Base-by-base conservation (phyloP, 106 monocot species). In the Chionographis japonica region DNA sequence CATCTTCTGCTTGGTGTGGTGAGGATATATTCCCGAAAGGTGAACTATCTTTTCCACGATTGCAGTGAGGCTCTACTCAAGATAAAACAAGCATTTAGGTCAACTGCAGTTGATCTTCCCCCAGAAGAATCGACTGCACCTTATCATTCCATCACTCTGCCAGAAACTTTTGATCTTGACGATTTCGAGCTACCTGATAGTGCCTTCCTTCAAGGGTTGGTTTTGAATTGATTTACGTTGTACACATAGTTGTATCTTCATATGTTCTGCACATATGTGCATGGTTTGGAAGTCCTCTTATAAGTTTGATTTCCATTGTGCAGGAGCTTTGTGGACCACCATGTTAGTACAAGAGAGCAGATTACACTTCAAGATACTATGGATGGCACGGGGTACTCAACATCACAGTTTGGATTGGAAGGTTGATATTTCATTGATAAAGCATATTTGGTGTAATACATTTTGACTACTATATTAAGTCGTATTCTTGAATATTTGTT, bases 51-150 rank as follows among this genome's bases (percentile, higher is more conserved):
- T 65, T 99, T 99, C 82, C 84, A 99, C 83, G 98, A 99, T 65
- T 99, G 98, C 74, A 99, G 98, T 52, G 98, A 99, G 75, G 85
- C 98, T 70, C 66, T 99, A 71, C 87, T 99, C 66, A 90, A 90
- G 75, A 81, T 93, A 74, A 99, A 93, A 63, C 98, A 99, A 77
- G 98, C 98, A n/a, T 99, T 99, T 74, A 83, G 98, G 58, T 99
- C 98, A 8, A 84, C 93, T 68, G 87, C 84, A 37, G 98, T 99
- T 72, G 98, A 99, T 78, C 92, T 99, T 65, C 98, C 98, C 2
- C 98, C 93, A 41, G 98, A 93, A 83, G 93, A 99, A 79, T 99
- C 98, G 56, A 99, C 93, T 81, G 98, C 98, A 56, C 98, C 98
- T 5, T 99, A 93, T 75, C 90, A 99, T 82, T 99, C 98, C 15